Percentiles rank a stretch among this genome's conserved stretches.
These are phyloP conservation scores for Fabrea salina DNA, from an alignment of 169 alveolate species.

Conservation along the genomic window DNA sequence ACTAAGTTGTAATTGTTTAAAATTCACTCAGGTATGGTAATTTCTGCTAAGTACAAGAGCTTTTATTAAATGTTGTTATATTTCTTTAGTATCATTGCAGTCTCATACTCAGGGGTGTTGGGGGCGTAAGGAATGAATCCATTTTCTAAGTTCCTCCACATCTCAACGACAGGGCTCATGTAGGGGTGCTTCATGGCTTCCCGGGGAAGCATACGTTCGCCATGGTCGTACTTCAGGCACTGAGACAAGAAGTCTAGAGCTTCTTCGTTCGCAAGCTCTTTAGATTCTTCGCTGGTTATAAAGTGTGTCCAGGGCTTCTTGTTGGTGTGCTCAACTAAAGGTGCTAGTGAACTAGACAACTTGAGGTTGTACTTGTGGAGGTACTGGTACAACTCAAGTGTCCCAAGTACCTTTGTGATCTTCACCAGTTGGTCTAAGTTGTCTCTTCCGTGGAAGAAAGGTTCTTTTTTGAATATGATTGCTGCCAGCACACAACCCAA, in stretches of 20 bases:
- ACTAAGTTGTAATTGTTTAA: too few species aligned
- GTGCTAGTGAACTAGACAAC: neutral
- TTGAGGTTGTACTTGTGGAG: conserved; percentile 79
- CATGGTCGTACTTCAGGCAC: conserved; percentile 12
- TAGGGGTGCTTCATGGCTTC: conserved; percentile 32
- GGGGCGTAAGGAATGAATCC: neutral
- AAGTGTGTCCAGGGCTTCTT: conserved; percentile 10
- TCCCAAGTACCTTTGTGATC: conserved; percentile 95
- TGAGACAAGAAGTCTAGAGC: conserved; percentile 23
- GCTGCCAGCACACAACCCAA: conserved; percentile 98
- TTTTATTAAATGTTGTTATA: too few species aligned
- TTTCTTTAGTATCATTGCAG: neutral
- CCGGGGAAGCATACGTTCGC: conserved; percentile 24
- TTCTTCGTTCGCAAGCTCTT: neutral
- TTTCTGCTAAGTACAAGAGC: too few species aligned
- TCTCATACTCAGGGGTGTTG: neutral
- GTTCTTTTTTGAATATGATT: conserved; percentile 81
- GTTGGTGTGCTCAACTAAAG: neutral
- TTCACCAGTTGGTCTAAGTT: conserved; percentile 96
- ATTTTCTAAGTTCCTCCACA: neutral
- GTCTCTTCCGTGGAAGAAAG: conserved; percentile 95
- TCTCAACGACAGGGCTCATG: conserved; percentile 17
- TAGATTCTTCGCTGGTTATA: neutral
- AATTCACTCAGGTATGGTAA: too few species aligned
- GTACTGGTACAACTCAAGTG: conserved; percentile 81